A percentile compares a stretch with the other conserved stretches of the same genome.
phyloP scores from a whole-genome alignment of 345 rosid genomes.

The Reutealis trisperma region DNA sequence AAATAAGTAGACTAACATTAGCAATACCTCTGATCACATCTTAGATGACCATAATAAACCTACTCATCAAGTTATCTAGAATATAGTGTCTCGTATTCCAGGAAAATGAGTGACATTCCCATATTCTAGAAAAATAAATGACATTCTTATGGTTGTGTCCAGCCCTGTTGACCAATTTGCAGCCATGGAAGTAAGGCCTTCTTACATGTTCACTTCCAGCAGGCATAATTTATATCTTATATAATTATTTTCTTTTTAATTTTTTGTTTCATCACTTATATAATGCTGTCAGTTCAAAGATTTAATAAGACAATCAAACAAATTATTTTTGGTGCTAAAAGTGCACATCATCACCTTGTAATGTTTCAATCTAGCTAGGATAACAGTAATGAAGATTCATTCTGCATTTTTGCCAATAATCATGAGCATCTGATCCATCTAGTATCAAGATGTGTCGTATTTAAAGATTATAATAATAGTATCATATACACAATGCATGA shows the following conservation, averaged over 20 bases:
- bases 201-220: neutral
- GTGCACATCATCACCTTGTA: constrained; percentile 53
- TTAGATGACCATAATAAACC: neutral
- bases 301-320: constrained; percentile 1
- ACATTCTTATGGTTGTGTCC: neutral
- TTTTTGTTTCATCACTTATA: neutral
- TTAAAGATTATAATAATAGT: constrained; percentile 39
- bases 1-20: neutral
- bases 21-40: neutral
- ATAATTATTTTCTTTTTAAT: neutral
- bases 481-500: constrained; percentile 11
- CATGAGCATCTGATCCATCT: constrained; percentile 48
- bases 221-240: neutral
- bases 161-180: neutral
- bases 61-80: neutral
- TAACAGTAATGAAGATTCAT: constrained; percentile 58
- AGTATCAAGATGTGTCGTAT: constrained; percentile 75
- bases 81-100: neutral
- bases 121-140: neutral
- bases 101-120: neutral
- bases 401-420: constrained; percentile 69
- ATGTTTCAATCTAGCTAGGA: constrained; percentile 50
- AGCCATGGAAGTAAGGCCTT: neutral
- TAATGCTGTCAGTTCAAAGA: neutral
- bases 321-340: neutral